Evolutionary conservation across 495 filamentous ascomycete species (phyloP), one percentile per base, ranked within the genome.

Genomic region (Podospora fimiseda): DNA sequence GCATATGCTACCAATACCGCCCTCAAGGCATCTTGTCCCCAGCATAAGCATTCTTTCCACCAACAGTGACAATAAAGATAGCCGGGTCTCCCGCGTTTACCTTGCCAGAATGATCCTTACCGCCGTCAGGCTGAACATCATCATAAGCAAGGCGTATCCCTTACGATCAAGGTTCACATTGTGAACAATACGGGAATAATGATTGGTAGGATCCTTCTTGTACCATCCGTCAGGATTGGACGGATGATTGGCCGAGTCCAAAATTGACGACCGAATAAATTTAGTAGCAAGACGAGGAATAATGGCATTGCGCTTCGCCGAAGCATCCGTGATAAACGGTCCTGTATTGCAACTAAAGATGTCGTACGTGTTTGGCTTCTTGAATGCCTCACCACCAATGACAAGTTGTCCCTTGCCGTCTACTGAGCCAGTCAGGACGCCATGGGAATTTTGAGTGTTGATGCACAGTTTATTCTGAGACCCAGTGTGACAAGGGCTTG

Each of bases 131-230:
- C 50, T 78, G 75, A 16, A 90, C 87, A 67, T 91, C 87, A 62
- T 91, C 86, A 53, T 89, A 91, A 1, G 87, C 85, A 63, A 89
- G 89, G 85, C 84, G 65, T 90, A 91, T 1, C 87, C 87, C 46
- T 80, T 75, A 1, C 76, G 73, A 66, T 89, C 87, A 5, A 80
- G 51, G 55, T 83, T 85, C 40, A 72, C 76, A 40, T 69, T 71
- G 62, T 91, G 87, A 51, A 88, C 80, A 43, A 90, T 75, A 9
- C 84, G 63, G 2, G 83, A 69, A 59, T 88, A 91, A 60, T 89
- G 85, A 52, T 90, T 91, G 8, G 85, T 87, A 33, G 79, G 70
- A 1, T 74, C 58, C n/a, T 76, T 60, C 37, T 63, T 47, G 54
- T 87, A 88, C 49, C 83, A 87, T 8, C 72, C 74, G 0, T 62